Percentiles rank a stretch among this genome's conserved stretches.
These are phyloP conservation scores for Vitis hybrid DNA, from an alignment of 177 flowering plant genomes.

Conservation along the genomic window DNA sequence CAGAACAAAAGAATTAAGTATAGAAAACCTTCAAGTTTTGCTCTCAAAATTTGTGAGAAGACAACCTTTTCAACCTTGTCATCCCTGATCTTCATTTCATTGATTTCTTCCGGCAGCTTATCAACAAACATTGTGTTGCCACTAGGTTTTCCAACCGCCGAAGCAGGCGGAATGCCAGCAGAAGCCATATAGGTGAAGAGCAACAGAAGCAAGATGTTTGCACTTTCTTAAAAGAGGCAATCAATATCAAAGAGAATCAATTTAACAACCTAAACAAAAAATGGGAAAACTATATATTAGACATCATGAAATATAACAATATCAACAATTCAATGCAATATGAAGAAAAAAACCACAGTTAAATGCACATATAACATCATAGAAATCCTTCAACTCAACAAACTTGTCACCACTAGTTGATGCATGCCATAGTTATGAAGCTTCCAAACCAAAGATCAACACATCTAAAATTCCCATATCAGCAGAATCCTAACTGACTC, in stretches of 20 bases:
- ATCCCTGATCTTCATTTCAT: slow-evolving; percentile 78
- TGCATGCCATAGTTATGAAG: too few relatives aligned
- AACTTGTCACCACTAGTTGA: too few relatives aligned
- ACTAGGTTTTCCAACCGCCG: slow-evolving; percentile 32
- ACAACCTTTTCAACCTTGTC: slow-evolving; percentile 55
- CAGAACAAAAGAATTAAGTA: neutral
- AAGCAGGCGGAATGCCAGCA: slow-evolving; percentile 35
- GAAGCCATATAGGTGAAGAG: slow-evolving; percentile 42
- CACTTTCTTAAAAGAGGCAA: too few relatives aligned
- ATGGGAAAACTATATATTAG: neutral
- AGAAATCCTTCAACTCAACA: too few relatives aligned
- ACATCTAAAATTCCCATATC: too few relatives aligned
- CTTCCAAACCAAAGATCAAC: too few relatives aligned
- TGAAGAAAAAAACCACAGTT: neutral
- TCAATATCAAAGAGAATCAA: too few relatives aligned
- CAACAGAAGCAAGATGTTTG: slow-evolving; percentile 4
- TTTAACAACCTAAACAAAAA: neutral
- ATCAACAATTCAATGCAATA: neutral
- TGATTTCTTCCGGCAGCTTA: slow-evolving; percentile 69
- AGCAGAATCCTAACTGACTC: too few relatives aligned
- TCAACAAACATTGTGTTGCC: slow-evolving; percentile 50
- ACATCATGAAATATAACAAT: neutral
- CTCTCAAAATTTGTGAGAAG: neutral
- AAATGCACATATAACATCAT: neutral
- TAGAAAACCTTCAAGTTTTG: neutral